phyloP scores from a whole-genome alignment of 2,329 filamentous ascomycete species.

The Chaetomium globosum region DNA sequence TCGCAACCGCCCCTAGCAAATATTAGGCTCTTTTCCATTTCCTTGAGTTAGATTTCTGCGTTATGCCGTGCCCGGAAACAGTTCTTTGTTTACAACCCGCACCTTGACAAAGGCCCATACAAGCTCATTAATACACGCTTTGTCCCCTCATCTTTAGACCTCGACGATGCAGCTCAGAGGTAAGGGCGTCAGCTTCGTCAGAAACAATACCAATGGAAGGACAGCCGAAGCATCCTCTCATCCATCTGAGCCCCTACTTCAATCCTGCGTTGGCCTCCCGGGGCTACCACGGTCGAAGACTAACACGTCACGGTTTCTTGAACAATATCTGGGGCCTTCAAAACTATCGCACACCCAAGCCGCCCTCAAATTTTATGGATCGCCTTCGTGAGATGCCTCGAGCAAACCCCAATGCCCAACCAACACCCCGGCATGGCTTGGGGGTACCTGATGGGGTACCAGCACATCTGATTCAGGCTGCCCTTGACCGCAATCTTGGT shows the following conservation, averaged over 20 bases:
- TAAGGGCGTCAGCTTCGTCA: not conserved
- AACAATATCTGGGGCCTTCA: constrained; percentile 24
- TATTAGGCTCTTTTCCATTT: not conserved
- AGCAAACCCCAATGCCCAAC: not conserved
- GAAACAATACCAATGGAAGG: constrained; percentile 11
- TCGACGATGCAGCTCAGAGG: not conserved
- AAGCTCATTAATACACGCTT: not conserved
- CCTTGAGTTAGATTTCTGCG: not conserved
- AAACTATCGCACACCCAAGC: not conserved
- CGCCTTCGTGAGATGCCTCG: not conserved
- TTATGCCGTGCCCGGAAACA: not conserved
- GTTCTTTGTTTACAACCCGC: constrained; percentile 2
- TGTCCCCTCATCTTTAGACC: not conserved
- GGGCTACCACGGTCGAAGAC: constrained; percentile 6
- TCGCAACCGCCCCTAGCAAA: not conserved
- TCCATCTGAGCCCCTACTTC: constrained; percentile 15
- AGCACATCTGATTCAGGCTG: not conserved
- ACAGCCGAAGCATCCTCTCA: not conserved
- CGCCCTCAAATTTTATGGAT: not conserved
- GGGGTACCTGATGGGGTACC: not conserved
- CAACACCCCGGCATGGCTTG: not conserved
- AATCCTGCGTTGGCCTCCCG: not conserved
- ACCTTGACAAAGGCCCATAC: not conserved
- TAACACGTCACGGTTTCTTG: constrained; percentile 17
- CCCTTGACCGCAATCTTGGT: not conserved